phyloP scores from a whole-genome alignment of 129 eudicot species.

The Calendula officinalis region DNA sequence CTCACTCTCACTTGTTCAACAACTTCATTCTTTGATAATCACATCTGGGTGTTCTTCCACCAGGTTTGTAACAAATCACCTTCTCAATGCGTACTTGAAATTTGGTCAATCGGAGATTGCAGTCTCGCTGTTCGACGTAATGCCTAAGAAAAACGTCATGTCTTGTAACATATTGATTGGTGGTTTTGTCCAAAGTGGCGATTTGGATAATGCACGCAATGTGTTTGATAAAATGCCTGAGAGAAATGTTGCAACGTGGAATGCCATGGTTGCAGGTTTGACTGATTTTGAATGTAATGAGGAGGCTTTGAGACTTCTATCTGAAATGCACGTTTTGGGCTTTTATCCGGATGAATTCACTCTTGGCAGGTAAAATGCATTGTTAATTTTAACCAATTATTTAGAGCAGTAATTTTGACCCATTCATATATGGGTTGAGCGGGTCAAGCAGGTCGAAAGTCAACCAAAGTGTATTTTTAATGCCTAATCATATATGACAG shows the following conservation, averaged over 20 bases:
- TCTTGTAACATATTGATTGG: slow-evolving; percentile 66
- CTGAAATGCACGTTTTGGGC: slow-evolving; percentile 50
- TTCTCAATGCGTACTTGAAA: slow-evolving; percentile 59
- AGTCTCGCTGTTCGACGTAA: slow-evolving; percentile 46
- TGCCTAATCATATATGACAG: too few species aligned
- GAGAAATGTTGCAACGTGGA: slow-evolving; percentile 76
- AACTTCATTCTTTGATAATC: slow-evolving; percentile 65
- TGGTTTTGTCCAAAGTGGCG: slow-evolving; percentile 52
- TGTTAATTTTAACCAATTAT: neutral
- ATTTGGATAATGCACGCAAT: slow-evolving; percentile 49
- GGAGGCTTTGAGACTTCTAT: slow-evolving; percentile 55
- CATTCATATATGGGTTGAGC: neutral
- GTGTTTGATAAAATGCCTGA: slow-evolving; percentile 63
- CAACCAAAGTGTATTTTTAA: too few species aligned
- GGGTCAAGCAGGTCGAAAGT: too few species aligned
- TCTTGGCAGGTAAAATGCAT: slow-evolving; percentile 35
- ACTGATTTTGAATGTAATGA: slow-evolving; percentile 52
- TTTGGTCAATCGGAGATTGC: slow-evolving; percentile 42
- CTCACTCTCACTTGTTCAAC: slow-evolving; percentile 45
- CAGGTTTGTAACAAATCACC: slow-evolving; percentile 60
- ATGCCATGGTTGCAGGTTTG: slow-evolving; percentile 60
- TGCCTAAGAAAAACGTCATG: slow-evolving; percentile 71
- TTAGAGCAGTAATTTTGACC: neutral
- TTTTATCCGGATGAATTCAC: slow-evolving; percentile 66
- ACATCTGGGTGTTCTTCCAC: slow-evolving; percentile 49